Evolutionary conservation across 164 flowering plant species (phyloP).

Genomic region (Chimonanthus salicifolius): DNA sequence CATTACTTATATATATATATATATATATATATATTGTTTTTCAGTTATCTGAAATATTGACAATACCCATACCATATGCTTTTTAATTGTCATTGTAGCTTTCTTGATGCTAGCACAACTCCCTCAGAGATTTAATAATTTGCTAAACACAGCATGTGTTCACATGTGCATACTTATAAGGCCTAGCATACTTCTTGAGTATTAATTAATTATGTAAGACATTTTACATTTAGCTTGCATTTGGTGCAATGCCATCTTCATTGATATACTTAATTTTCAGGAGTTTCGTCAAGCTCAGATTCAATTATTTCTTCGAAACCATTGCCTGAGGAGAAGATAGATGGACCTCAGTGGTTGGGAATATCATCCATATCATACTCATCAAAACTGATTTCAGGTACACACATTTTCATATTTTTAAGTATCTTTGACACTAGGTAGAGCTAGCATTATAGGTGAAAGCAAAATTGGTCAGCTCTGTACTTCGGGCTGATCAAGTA

Average conservation of each 20-base stretch:
- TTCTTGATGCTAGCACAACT: no score
- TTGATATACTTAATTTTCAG: constrained; percentile 2
- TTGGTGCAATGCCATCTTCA: neutral
- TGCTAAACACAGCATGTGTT: no score
- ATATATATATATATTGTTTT: no score
- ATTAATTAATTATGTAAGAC: neutral
- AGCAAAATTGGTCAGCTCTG: neutral
- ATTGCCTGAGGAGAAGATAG: neutral
- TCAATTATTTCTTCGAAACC: constrained; percentile 3
- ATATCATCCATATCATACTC: constrained; percentile 1
- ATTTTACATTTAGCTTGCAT: neutral
- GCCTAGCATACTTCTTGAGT: no score
- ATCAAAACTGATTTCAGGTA: constrained; percentile 4
- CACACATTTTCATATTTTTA: neutral
- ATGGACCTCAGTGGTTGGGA: constrained; percentile 5
- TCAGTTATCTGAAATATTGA: no score
- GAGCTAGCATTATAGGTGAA: no score
- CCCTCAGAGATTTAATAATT: no score
- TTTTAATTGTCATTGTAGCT: no score
- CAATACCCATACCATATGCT: no score
- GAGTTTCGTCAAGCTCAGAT: neutral
- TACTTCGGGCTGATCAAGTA: neutral
- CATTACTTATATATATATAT: no score
- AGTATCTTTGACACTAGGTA: neutral
- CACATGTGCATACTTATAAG: no score